Evolutionary conservation across 164 flowering plant species (phyloP).

Genomic region (Umbilicus rupestris): DNA sequence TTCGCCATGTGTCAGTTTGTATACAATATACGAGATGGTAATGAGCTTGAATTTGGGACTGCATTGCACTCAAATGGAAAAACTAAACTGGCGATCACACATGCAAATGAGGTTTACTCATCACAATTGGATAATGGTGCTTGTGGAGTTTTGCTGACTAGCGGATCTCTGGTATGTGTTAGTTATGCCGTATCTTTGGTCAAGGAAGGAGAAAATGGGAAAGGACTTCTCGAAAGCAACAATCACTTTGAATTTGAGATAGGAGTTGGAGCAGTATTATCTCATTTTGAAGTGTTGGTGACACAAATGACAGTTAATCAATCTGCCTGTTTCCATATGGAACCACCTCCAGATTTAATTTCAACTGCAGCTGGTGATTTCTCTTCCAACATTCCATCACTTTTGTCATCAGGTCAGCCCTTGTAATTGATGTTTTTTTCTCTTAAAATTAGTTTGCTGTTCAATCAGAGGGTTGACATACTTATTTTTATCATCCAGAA

Average conservation of each 20-base stretch:
- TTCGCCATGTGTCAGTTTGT: constrained; percentile 27
- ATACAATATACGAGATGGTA: constrained; percentile 19
- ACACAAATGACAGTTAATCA: constrained; percentile 64
- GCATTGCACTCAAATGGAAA: constrained; percentile 8
- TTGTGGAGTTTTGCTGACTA: constrained; percentile 43
- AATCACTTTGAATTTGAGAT: constrained; percentile 89
- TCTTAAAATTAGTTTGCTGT: not conserved
- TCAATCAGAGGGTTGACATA: not conserved
- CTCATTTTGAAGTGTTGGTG: constrained; percentile 60
- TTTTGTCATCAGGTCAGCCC: constrained; percentile 47
- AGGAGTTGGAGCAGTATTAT: constrained; percentile 56
- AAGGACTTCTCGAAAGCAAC: constrained; percentile 52
- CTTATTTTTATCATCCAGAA: constrained; percentile 21
- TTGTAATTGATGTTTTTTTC: not conserved
- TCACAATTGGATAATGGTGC: constrained; percentile 40
- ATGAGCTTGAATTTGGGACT: constrained; percentile 15
- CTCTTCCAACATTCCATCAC: constrained; percentile 22
- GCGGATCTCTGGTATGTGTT: constrained; percentile 55
- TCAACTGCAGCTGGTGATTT: constrained; percentile 56
- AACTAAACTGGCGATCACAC: constrained; percentile 7
- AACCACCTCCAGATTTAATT: constrained; percentile 41
- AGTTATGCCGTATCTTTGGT: constrained; percentile 48
- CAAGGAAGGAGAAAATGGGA: constrained; percentile 26
- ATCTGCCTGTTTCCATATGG: constrained; percentile 38
- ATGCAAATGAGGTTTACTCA: constrained; percentile 19